phyloP scores from a whole-genome alignment of 139 green algal genomes.

The Micractinium conductrix region DNA sequence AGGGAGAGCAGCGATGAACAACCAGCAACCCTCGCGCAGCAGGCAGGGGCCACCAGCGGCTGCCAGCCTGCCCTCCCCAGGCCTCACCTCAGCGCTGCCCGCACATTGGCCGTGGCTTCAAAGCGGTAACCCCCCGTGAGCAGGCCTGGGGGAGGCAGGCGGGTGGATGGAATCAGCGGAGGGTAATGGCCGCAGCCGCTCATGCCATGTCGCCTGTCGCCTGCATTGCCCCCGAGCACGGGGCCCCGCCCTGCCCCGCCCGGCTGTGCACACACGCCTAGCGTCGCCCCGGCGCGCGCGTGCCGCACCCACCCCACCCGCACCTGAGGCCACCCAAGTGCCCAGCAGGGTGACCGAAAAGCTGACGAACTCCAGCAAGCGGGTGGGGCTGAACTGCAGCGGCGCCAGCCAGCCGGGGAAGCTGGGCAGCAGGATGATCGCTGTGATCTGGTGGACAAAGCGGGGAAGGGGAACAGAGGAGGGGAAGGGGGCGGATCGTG shows the following conservation, averaged over 20 bases:
- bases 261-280: not conserved
- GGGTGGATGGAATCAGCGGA: not conserved
- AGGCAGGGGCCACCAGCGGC: too few species aligned
- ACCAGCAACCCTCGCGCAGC: too few species aligned
- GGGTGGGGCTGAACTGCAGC: slow-evolving; percentile 61
- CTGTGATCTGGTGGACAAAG: slow-evolving; percentile 55
- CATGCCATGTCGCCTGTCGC: too few species aligned
- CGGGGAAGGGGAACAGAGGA: not conserved
- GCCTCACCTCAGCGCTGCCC: slow-evolving; percentile 2
- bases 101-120: slow-evolving; percentile 1
- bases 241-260: too few species aligned
- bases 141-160: slow-evolving; percentile 15
- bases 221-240: too few species aligned
- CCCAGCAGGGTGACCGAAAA: slow-evolving; percentile 63
- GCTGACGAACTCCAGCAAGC: slow-evolving; percentile 70
- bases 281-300: not conserved
- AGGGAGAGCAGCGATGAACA: too few species aligned
- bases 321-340: slow-evolving; percentile 55
- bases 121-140: slow-evolving; percentile 60
- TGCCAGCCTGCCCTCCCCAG: not conserved
- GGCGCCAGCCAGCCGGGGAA: slow-evolving; percentile 77
- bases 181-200: not conserved
- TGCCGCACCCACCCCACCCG: not conserved
- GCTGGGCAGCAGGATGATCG: slow-evolving; percentile 57
- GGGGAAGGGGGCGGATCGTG: not conserved